Percentiles rank a stretch among this genome's conserved stretches.
These are phyloP conservation scores for Syzygium grande DNA, from an alignment of 345 rosid genomes.

Conservation along the genomic window DNA sequence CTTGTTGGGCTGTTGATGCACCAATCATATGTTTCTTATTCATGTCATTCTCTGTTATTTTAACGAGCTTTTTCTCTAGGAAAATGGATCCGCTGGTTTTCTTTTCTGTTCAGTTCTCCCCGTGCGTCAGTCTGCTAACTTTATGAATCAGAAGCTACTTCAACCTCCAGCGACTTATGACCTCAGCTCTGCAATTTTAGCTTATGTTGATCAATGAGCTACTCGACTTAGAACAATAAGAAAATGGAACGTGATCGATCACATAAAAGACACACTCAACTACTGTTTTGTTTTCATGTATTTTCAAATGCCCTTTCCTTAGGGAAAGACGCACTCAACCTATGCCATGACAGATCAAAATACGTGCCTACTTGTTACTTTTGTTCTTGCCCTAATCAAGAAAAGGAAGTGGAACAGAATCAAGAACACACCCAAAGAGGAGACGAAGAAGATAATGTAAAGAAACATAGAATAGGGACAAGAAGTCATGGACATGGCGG, in stretches of 20 bases:
- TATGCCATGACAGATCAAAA: background rate
- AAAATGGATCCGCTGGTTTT: background rate
- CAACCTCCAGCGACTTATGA: background rate
- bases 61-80: background rate
- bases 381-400: background rate
- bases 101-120: background rate
- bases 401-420: background rate
- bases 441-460: background rate
- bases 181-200: background rate
- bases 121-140: background rate
- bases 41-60: background rate
- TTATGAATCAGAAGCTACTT: background rate
- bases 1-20: conserved; percentile 40
- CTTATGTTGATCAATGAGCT: background rate
- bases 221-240: background rate
- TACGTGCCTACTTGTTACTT: background rate
- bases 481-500: background rate
- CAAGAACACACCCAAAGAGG: background rate
- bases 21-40: background rate
- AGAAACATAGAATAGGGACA: background rate
- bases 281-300: background rate
- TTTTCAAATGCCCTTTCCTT: background rate
- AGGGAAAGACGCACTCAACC: background rate
- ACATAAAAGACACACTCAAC: background rate
- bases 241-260: background rate